Base-by-base conservation (phyloP, 2,329 filamentous ascomycete genomes). In the Curvularia lunata region DNA sequence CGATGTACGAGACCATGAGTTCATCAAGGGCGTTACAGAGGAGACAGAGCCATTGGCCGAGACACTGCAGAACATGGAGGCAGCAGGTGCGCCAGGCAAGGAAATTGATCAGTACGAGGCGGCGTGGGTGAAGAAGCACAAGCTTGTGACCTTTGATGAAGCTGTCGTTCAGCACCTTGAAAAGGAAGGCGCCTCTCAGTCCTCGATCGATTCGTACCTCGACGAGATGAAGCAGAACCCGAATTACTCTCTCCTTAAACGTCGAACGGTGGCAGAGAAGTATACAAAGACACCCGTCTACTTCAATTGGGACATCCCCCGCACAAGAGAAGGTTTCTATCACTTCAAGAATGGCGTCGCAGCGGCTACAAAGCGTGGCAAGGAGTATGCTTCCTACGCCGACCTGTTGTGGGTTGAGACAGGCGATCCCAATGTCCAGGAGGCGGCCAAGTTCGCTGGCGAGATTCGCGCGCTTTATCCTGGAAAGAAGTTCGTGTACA, bases 381-480 rank as follows among this genome's bases (percentile, higher is more conserved):
- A 96, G 59, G 91, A 90, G 48, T 98, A 96, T 70, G 92, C 88
- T 0, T 93, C 94, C 0, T 97, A 91, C 73, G 92, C 95, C 1
- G 95, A 99, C 76, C 88, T 99, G 18, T 85, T 98, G 12, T 99
- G 95, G 95, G 91, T 98, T 47, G 95, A 99, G 81, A 98, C 95
- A 0, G 94, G 91, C 48, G 90, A 95, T 66, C 94, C 95, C 21
- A 89, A 87, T 65, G 91, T 98, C 10, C 78, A 86, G 49, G 91
- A 96, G 32, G 92, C 91, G 0, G 82, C 85, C 3, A 82, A 84
- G 49, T 92, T 99, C 50, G 91, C 91, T 12, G 84, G 85, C 10
- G 86, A 92, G 45, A 95, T 99, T 59, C 87, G 90, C 53, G 78
- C 81, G 0, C 81, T 79, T 3, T 82, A 86, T 69, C 91, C 92